phyloP scores from a whole-genome alignment of 2,329 filamentous ascomycete genomes.

The Pezicula rhizophila region DNA sequence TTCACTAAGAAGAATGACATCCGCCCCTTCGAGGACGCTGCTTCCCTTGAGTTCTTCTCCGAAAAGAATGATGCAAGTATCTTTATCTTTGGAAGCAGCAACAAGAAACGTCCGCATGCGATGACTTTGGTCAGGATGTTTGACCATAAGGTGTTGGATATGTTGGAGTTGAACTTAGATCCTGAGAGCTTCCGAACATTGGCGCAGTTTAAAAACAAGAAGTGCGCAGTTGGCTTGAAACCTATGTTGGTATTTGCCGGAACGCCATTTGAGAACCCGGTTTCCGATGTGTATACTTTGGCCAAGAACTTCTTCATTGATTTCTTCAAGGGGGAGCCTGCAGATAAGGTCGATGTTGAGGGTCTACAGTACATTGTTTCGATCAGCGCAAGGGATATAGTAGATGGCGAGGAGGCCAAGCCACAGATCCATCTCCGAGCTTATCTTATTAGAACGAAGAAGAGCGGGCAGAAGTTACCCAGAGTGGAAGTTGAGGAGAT shows the following conservation, averaged over 20 bases:
- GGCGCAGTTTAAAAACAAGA: constrained; percentile 69
- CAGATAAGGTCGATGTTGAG: constrained; percentile 85
- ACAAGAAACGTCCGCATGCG: constrained; percentile 92
- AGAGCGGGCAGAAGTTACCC: constrained; percentile 79
- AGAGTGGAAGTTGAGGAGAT: constrained; percentile 93
- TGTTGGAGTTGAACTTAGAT: constrained; percentile 86
- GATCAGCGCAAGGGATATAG: constrained; percentile 66
- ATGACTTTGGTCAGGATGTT: constrained; percentile 81
- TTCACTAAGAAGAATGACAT: constrained; percentile 97
- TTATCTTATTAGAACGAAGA: constrained; percentile 82
- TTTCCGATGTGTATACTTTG: constrained; percentile 72
- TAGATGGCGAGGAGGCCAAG: constrained; percentile 40
- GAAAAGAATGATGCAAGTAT: constrained; percentile 92
- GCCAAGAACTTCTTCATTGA: constrained; percentile 85
- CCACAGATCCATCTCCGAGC: constrained; percentile 63
- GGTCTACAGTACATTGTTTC: constrained; percentile 87
- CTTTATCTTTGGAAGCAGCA: constrained; percentile 76
- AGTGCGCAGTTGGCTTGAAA: constrained; percentile 74
- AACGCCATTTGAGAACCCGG: constrained; percentile 77
- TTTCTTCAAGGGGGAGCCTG: constrained; percentile 77
- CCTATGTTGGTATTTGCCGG: constrained; percentile 91
- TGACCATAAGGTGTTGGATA: constrained; percentile 82
- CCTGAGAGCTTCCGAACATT: constrained; percentile 64
- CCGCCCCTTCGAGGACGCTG: constrained; percentile 86
- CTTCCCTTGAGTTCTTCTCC: constrained; percentile 88